These are phyloP conservation scores for Trametes coccinea DNA, from an alignment of 768 basidiomycete species.

Conservation along the genomic window DNA sequence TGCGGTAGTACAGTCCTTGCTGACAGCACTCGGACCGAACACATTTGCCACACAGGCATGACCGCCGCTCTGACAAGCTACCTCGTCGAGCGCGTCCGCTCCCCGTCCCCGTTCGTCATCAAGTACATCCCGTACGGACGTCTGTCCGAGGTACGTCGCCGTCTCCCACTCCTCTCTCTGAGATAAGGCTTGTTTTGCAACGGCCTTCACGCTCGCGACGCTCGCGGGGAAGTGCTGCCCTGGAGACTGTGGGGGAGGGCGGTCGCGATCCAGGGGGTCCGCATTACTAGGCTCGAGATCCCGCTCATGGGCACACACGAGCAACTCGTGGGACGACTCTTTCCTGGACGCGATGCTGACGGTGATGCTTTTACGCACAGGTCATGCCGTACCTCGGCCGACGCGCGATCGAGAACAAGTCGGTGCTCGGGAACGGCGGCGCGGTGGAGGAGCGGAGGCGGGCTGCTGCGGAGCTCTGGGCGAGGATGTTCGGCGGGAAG, in stretches of 20 bases:
- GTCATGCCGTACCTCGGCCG: conserved; percentile 90
- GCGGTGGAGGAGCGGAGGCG: conserved; percentile 62
- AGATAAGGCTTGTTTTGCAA: too few relatives aligned
- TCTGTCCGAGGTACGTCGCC: conserved; percentile 53
- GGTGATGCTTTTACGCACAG: conserved; percentile 34
- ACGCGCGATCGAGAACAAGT: conserved; percentile 92
- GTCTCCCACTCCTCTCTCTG: neutral
- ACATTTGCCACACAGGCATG: conserved; percentile 61
- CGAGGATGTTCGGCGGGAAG: conserved; percentile 35
- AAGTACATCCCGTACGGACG: conserved; percentile 85
- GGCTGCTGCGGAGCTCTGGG: conserved; percentile 55
- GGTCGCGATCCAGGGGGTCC: too few relatives aligned
- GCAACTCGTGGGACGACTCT: too few relatives aligned
- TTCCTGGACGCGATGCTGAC: conserved; percentile 17
- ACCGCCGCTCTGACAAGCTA: conserved; percentile 76
- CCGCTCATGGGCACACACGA: too few relatives aligned
- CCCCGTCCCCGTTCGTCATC: conserved; percentile 67
- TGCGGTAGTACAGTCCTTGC: too few relatives aligned
- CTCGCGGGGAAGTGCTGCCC: too few relatives aligned
- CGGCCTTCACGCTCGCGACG: too few relatives aligned
- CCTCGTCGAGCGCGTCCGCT: conserved; percentile 55
- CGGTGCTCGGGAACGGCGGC: conserved; percentile 71
- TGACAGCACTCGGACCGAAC: neutral
- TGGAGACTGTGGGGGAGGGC: too few relatives aligned
- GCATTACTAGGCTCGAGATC: too few relatives aligned